Base-by-base conservation (phyloP, 495 filamentous ascomycete species). In the Tuber indicum region DNA sequence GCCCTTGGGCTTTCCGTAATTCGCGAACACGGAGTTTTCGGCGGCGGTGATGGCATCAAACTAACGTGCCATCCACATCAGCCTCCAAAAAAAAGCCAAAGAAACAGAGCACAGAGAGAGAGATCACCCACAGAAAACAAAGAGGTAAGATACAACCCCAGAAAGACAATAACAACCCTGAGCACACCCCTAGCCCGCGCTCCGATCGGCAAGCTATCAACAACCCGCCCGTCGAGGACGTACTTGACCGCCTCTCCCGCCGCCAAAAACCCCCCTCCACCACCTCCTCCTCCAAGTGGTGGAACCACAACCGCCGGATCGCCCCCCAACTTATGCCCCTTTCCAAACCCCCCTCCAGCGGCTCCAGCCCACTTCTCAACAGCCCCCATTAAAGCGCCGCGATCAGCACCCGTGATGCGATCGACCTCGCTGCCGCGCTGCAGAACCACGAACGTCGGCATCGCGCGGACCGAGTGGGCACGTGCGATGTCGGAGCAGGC, bases 371-470 rank as follows among this genome's bases (percentile, higher is more conserved):
- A 91, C 84, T 92, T 91, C 77, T 91, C 90, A 78, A 98, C 90
- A 1, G 91, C 92, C 73, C 90, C 87, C 78, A 89, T 91, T 32
- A 99, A 88, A 76, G 90, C 89, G 23, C 88, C 86, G 1, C 89
- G 88, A 85, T 97, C 90, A 45, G 94, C 94, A 83, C 96, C 96
- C 76, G 87, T 87, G 75, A 98, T 89, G 44, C 91, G 93, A 70
- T 92, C 87, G 75, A 89, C 88, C 73, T 92, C 89, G 75, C 88
- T 86, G 76, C 92, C 90, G 80, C 89, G 89, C 84, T 94, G 91
- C 86, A 97, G 92, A 81, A 96, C 89, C 74, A 97, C 85, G 86
- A 97, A 96, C 62, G 92, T 93, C 0, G 94, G 94, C 88, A 93
- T 90, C 84, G 87, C 86, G 74, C 82, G 81, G 49, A 91, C 83